Base-by-base conservation (phyloP, 2,329 filamentous ascomycete species). In the Trichoderma gracile region DNA sequence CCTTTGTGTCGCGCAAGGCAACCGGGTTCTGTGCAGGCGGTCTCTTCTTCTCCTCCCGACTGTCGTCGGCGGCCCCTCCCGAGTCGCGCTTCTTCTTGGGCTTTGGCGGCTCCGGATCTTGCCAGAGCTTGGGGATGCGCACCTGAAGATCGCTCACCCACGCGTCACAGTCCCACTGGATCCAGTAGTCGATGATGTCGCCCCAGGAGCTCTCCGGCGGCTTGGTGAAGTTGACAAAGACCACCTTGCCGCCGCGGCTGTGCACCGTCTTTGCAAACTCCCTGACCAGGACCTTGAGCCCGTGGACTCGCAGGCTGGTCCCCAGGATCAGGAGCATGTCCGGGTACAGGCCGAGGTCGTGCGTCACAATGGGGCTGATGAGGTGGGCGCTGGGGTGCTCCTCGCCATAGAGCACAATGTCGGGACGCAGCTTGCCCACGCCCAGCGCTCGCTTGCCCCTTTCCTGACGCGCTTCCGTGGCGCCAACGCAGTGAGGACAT, bases 331-430 rank as follows among this genome's bases (percentile, higher is more conserved):
- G 79, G 21, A 92, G 77, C 66, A 90, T 79, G 68, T 91, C 89
- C 0, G 89, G 89, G 3, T 82, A 82, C 3, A 89, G 78, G 3
- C 80, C 80, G 1, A 91, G 77, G 70, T 92, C 89, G 65, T 90
- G 86, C 15, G 88, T 87, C 15, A 90, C 82, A 14, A 92, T 84
- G 2, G 86, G 85, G 23, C 86, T 87, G 67, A 92, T 89, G 5
- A 89, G 79, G 65, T 90, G 86, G 2, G 86, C 85, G 38, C 84
- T 84, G 0, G 89, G 89, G 69, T 92, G 88, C 59, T 91, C 88
- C 72, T 92, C 89, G 23, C 89, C 89, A 70, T 91, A 92, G 0
- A 92, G 78, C 1, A 92, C 89, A 69, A 92, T 89, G 69, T 92
- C 88, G 0, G 89, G 89, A 45, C 89, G 80, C 19, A 92, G 78